Conservation (phyloP, 23 red algal species). For the Gracilaria domingensis region DNA sequence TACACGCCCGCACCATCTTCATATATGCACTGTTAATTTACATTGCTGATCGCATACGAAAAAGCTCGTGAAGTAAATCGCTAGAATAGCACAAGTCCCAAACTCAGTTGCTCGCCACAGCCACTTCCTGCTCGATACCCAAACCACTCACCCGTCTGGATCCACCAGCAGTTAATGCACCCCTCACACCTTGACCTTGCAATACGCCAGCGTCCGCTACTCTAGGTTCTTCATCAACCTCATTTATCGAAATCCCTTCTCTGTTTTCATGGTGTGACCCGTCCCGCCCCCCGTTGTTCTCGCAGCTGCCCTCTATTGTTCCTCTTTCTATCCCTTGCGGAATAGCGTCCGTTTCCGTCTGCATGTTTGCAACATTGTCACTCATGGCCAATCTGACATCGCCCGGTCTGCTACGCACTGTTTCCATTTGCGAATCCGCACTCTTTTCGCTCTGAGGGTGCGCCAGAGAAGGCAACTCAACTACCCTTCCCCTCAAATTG, state of each 20-base stretch:
- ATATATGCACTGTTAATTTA: slow-evolving; percentile 24
- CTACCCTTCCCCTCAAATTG: neutral
- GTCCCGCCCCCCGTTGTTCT: neutral
- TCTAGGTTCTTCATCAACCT: neutral
- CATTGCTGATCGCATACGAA: slow-evolving; percentile 8
- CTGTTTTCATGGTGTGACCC: neutral
- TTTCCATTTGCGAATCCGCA: neutral
- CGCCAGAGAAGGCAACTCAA: neutral
- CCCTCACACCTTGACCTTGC: neutral
- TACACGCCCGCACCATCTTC: neutral
- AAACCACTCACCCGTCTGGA: neutral
- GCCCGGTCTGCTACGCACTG: neutral
- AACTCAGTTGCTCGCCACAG: slow-evolving; percentile 10
- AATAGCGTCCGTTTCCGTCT: neutral
- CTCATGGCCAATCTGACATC: neutral
- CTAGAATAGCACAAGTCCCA: neutral
- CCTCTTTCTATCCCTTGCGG: neutral
- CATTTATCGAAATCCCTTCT: neutral
- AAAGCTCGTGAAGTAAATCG: neutral
- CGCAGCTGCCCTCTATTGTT: neutral
- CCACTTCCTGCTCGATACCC: slow-evolving; percentile 1
- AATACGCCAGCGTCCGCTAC: neutral
- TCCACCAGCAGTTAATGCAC: neutral
- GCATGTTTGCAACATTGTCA: neutral
- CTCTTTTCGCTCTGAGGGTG: neutral